Evolutionary conservation across 2,329 filamentous ascomycete genomes (phyloP), one percentile per base, ranked within the genome.

Genomic region (Aureobasidium sp.): DNA sequence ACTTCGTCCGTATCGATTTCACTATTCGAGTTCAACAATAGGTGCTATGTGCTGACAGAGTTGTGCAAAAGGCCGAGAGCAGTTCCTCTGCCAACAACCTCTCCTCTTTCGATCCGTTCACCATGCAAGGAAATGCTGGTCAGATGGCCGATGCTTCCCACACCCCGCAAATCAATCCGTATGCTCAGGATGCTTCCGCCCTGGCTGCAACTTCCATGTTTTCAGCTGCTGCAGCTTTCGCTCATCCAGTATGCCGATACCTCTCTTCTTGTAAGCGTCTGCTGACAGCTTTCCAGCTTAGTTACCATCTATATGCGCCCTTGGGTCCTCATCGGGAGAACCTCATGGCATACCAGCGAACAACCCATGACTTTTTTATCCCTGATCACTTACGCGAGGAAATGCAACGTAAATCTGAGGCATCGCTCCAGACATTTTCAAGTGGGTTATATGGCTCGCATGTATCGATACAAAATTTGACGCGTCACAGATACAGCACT

Each of bases 231-330:
- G 77, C 79, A 62, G 78, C 79, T 60, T 86, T 84, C 70, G 82
- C 84, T 50, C 75, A 81, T 64, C 82, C 83, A 53, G 73, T 69
- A 66, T 52, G 63, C 6, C 29, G 5, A 9, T 2, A 15, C 2
- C n/a, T 5, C 10, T 44, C 12, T 24, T 46, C 13, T 37, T 29
- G 29, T 24, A 43, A 27, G 34, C 47, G n/a, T 34, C 5, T 26
- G 20, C 55, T 51, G 34, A 52, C 39, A 13, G 24, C 62, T 10
- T 17, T 34, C 20, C 53, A 60, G 53, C 83, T 92, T 6, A 89
- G 93, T 78, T 96, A 97, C 73, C 94, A 99, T 73, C 82, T 96
- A 13, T 99, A 99, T 74, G 90, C 91, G 36, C 92, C 92, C 0
- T 83, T 92, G 62, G 91, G 90, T 6, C 87, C 90, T n/a, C 84